Conservation (phyloP, 2,329 filamentous ascomycete genomes). For the Geosmithia morbida region DNA sequence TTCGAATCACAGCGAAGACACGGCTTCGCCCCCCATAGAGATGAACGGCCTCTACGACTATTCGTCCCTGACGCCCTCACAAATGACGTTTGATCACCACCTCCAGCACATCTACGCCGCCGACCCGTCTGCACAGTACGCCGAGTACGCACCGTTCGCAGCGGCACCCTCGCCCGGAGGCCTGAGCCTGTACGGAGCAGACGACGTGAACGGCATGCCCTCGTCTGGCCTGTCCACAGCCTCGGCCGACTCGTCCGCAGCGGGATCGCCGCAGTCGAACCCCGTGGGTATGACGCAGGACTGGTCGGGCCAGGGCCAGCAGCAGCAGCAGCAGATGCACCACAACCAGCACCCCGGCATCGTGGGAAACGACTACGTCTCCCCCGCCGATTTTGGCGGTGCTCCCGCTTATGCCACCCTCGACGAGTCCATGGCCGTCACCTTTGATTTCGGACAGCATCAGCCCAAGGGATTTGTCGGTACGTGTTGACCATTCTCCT, state of each 20-base stretch:
- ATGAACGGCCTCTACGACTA: too few species aligned
- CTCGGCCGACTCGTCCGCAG: conserved; percentile 49
- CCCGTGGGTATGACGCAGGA: conserved; percentile 31
- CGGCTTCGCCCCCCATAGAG: too few species aligned
- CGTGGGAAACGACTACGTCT: conserved; percentile 40
- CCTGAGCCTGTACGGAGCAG: conserved; percentile 18
- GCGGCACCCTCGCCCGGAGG: conserved; percentile 19
- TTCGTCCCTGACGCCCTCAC: too few species aligned
- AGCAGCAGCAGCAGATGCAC: neutral
- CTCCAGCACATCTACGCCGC: neutral
- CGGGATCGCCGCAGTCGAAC: conserved; percentile 52
- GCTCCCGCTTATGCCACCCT: conserved; percentile 28
- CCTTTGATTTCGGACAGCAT: conserved; percentile 25
- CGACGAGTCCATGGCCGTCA: conserved; percentile 27
- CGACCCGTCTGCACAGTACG: too few species aligned
- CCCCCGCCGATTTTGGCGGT: conserved; percentile 34
- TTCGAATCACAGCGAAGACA: too few species aligned
- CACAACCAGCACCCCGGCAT: conserved; percentile 34
- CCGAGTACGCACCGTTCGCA: conserved; percentile 6
- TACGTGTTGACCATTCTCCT: conserved; percentile 26
- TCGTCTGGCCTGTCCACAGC: conserved; percentile 46
- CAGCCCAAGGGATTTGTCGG: conserved; percentile 40
- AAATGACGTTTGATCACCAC: neutral
- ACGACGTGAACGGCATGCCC: conserved; percentile 16
- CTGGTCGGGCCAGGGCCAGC: neutral